Conservation (phyloP, 139 green algal genomes). For the Chlorella sp. region DNA sequence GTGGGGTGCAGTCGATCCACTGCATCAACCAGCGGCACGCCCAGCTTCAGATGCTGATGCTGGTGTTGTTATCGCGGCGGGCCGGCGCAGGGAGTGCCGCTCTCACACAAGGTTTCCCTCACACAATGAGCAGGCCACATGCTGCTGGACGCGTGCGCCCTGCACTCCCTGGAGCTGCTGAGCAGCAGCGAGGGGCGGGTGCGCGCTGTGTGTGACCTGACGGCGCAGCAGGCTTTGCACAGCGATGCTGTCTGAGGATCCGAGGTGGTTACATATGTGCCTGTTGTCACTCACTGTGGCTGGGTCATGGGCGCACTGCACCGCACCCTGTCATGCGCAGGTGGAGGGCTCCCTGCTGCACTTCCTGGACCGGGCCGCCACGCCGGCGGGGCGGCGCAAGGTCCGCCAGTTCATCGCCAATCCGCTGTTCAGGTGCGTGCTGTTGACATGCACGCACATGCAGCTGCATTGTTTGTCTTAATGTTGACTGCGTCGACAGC, state of each 20-base stretch:
- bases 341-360: conserved; percentile 55
- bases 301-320: no score
- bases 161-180: conserved; percentile 59
- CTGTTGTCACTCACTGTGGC: no score
- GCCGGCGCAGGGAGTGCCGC: not conserved
- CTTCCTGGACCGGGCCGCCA: conserved; percentile 52
- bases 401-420: conserved; percentile 58
- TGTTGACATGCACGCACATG: not conserved
- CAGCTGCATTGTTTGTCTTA: no score
- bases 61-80: not conserved
- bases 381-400: conserved; percentile 41
- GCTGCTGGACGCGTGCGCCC: conserved; percentile 59
- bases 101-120: not conserved
- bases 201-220: no score
- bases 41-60: not conserved
- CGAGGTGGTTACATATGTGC: no score
- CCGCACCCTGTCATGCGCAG: no score
- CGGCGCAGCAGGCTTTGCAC: no score
- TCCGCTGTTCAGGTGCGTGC: conserved; percentile 30
- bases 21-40: not conserved
- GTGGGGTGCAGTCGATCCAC: not conserved
- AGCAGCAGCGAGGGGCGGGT: conserved; percentile 40
- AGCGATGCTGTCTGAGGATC: no score
- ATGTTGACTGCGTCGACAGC: no score
- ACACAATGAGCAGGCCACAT: not conserved